phyloP scores from a whole-genome alignment of 352 stramenopile genomes.

The Globisporangium okanoganense region DNA sequence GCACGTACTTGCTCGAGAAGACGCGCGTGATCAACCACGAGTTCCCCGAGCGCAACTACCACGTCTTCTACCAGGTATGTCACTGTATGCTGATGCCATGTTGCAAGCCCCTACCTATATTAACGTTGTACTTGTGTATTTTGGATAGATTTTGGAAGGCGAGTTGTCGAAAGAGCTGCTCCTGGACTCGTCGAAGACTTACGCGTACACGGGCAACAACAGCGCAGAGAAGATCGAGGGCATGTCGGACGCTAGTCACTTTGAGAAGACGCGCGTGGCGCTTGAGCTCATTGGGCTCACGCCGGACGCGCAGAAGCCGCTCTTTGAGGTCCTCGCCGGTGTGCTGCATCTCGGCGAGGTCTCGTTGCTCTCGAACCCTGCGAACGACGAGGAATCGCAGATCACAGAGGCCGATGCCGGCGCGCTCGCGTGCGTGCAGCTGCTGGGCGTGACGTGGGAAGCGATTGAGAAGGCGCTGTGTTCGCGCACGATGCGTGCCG shows the following conservation, averaged over 20 bases:
- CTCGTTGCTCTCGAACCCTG: slow-evolving; percentile 60
- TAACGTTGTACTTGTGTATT: neutral
- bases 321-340: slow-evolving; percentile 92
- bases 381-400: slow-evolving; percentile 77
- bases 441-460: slow-evolving; percentile 90
- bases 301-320: slow-evolving; percentile 76
- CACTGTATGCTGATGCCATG: no score
- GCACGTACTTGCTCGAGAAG: slow-evolving; percentile 97
- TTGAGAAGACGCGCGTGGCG: slow-evolving; percentile 70
- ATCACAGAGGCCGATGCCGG: slow-evolving; percentile 44
- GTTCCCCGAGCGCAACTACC: slow-evolving; percentile 93
- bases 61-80: slow-evolving; percentile 93
- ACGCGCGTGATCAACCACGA: slow-evolving; percentile 94
- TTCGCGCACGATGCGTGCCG: slow-evolving; percentile 81
- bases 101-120: neutral
- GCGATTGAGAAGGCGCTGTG: slow-evolving; percentile 91
- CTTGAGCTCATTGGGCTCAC: slow-evolving; percentile 81
- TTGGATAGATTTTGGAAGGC: slow-evolving; percentile 42
- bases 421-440: slow-evolving; percentile 50
- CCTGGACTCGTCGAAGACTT: slow-evolving; percentile 46
- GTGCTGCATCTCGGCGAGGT: slow-evolving; percentile 96
- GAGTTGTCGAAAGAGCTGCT: slow-evolving; percentile 41
- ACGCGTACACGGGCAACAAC: slow-evolving; percentile 66
- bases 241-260: slow-evolving; percentile 74
- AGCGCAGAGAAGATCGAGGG: slow-evolving; percentile 68